These are phyloP conservation scores for Syzygium jambos DNA, from an alignment of 345 rosid species.

Conservation along the genomic window DNA sequence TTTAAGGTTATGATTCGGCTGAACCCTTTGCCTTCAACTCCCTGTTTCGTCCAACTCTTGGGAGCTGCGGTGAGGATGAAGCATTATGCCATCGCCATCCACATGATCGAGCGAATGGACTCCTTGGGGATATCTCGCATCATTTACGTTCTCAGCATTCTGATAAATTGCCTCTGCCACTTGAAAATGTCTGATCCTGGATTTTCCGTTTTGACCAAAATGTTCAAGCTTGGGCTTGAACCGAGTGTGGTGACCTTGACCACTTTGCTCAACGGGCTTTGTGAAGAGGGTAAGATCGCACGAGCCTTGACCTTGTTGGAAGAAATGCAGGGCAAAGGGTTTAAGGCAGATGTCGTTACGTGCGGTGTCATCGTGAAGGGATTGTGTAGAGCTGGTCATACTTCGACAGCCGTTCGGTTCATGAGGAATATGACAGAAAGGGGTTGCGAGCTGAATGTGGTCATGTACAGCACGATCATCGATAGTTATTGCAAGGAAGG, in stretches of 20 bases:
- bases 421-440: not conserved
- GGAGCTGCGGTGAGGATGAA: not conserved
- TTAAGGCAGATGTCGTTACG: not conserved
- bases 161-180: constrained; percentile 1
- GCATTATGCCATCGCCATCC: not conserved
- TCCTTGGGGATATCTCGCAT: not conserved
- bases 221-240: constrained; percentile 8
- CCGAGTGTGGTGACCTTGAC: not conserved
- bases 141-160: not conserved
- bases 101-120: not conserved
- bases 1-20: not conserved
- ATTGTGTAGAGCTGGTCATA: not conserved
- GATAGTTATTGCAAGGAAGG: constrained; percentile 8
- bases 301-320: not conserved
- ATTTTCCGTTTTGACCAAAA: not conserved
- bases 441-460: not conserved
- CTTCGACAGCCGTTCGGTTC: not conserved
- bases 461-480: not conserved
- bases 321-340: not conserved
- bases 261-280: not conserved
- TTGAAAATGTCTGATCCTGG: not conserved
- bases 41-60: not conserved
- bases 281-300: not conserved
- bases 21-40: not conserved
- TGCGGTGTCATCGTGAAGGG: not conserved